Percentiles rank a stretch among this genome's conserved stretches.
phyloP scores from a whole-genome alignment of 441 rosid genomes.

The Syzygium syzygioides region DNA sequence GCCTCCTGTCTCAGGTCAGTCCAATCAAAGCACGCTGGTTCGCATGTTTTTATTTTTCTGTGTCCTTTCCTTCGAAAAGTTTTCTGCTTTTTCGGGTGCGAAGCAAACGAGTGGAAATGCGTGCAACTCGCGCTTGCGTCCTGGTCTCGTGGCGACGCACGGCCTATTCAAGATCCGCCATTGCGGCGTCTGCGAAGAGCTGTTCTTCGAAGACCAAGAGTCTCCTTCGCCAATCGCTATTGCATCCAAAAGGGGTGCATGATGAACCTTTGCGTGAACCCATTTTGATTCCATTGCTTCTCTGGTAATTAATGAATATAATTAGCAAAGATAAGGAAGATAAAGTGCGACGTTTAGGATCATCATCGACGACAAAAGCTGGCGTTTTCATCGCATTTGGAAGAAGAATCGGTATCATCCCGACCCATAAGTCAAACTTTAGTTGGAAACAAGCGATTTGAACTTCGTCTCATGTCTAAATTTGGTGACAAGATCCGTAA shows the following conservation, averaged over 20 bases:
- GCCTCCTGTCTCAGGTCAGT: conserved; percentile 67
- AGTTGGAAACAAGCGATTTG: not conserved
- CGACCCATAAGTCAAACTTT: not conserved
- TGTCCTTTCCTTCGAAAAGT: not conserved
- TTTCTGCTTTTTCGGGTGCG: not conserved
- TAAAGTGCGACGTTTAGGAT: not conserved
- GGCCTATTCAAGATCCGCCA: not conserved
- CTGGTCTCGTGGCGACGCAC: not conserved
- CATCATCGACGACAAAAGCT: not conserved
- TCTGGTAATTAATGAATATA: not conserved
- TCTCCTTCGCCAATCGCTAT: not conserved
- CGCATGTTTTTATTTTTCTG: not conserved
- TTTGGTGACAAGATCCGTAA: not conserved
- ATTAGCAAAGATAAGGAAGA: not conserved
- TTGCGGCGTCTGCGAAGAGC: not conserved
- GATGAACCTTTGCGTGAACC: not conserved
- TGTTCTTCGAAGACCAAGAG: not conserved
- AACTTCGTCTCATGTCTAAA: not conserved
- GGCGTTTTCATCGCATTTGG: not conserved
- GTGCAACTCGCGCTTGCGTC: not conserved
- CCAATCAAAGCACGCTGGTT: not conserved
- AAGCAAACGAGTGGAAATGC: not conserved
- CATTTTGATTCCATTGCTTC: not conserved
- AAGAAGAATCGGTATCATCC: not conserved
- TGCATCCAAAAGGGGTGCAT: not conserved